Evolutionary conservation across 1,139 yeast species (phyloP).

Genomic region (Candida tetrigidarum): DNA sequence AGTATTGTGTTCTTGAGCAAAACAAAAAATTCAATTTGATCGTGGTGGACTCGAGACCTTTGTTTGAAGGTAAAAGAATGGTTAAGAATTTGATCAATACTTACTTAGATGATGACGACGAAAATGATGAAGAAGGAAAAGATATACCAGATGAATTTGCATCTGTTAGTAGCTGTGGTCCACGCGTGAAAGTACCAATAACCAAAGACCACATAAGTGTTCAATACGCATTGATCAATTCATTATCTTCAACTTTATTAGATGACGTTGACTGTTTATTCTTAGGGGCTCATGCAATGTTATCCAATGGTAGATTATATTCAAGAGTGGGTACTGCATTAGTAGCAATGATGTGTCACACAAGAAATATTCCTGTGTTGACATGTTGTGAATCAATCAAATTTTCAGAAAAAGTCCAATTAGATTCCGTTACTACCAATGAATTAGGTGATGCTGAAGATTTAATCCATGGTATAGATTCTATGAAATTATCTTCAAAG

Average conservation of each 20-base stretch:
- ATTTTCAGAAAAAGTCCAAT: conserved; percentile 93
- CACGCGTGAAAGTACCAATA: conserved; percentile 26
- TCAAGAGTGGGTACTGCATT: conserved; percentile 96
- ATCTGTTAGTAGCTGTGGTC: conserved; percentile 19
- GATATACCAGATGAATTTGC: conserved; percentile 51
- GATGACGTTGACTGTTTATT: conserved; percentile 87
- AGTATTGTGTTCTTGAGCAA: conserved; percentile 65
- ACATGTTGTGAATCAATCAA: conserved; percentile 96
- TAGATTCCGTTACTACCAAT: conserved; percentile 92
- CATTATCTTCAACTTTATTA: conserved; percentile 77
- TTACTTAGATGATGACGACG: conserved; percentile 35
- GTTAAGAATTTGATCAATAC: conserved; percentile 60
- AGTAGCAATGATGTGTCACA: conserved; percentile 88
- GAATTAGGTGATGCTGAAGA: conserved; percentile 90
- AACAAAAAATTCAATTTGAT: conserved; percentile 77
- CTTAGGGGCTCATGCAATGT: conserved; percentile 96
- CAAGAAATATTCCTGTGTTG: conserved; percentile 88
- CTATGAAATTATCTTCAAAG: conserved; percentile 60
- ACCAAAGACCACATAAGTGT: conserved; percentile 41
- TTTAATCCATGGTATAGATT: conserved; percentile 51
- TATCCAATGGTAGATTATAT: conserved; percentile 90
- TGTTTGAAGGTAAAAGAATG: conserved; percentile 88
- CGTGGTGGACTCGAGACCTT: conserved; percentile 93
- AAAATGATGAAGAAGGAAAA: conserved; percentile 36
- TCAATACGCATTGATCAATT: conserved; percentile 74